These are phyloP conservation scores for Fistulifera pelliculosa DNA, from an alignment of 108 stramenopile genomes.

Conservation along the genomic window DNA sequence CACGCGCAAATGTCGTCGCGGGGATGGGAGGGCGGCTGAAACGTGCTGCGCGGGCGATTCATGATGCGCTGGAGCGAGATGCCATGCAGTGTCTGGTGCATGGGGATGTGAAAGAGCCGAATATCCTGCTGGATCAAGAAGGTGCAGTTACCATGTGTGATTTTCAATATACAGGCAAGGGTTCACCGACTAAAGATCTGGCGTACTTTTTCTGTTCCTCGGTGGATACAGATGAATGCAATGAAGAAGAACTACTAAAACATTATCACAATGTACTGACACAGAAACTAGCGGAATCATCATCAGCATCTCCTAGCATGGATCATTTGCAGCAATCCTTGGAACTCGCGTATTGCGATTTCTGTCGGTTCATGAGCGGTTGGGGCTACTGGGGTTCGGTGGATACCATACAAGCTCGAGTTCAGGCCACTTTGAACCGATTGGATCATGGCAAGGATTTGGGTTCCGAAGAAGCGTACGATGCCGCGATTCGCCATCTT, in stretches of 20 bases:
- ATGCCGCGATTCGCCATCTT: conserved; percentile 32
- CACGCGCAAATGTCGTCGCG: conserved; percentile 39
- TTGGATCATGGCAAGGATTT: conserved; percentile 48
- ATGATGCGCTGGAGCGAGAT: conserved; percentile 48
- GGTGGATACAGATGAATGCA: conserved; percentile 13
- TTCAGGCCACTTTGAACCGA: conserved; percentile 24
- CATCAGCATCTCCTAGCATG: conserved; percentile 22
- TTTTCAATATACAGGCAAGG: conserved; percentile 70
- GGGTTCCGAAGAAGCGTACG: conserved; percentile 46
- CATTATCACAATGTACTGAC: conserved; percentile 31
- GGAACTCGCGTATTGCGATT: conserved; percentile 54
- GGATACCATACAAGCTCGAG: conserved; percentile 22
- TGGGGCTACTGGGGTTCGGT: conserved; percentile 66
- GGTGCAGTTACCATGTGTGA: conserved; percentile 43
- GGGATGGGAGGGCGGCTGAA: conserved; percentile 70
- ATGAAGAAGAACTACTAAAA: conserved; percentile 19
- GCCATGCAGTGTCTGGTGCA: conserved; percentile 55
- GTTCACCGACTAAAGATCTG: conserved; percentile 51
- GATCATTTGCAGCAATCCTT: conserved; percentile 39
- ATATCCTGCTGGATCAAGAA: conserved; percentile 30
- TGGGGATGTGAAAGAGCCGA: conserved; percentile 69
- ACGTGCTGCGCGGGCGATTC: conserved; percentile 54
- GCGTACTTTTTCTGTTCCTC: conserved; percentile 60
- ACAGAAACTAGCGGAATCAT: conserved; percentile 6
- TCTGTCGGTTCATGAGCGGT: conserved; percentile 55